Evolutionary conservation across 2,329 filamentous ascomycete genomes (phyloP), one percentile per base, ranked within the genome.

Genomic region (Teratosphaeria viscida): DNA sequence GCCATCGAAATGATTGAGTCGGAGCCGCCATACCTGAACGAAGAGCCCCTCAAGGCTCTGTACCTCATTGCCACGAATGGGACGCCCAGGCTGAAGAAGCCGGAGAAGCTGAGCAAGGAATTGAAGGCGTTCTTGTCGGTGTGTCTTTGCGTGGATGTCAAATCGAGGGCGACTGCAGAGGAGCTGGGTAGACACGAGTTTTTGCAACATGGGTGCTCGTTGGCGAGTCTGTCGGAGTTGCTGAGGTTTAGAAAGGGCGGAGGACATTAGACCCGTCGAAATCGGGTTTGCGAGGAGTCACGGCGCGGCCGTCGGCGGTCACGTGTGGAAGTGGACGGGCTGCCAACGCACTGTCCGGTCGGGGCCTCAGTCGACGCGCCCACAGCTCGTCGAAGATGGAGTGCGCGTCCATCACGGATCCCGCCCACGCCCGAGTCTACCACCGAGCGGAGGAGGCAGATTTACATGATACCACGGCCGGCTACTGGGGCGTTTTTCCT

Each of bases 1-100:
- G 92, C 94, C 27, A 97, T 99, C 70, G 94, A 99, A 77, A 96
- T 99, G 94, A 97, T 97, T 71, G 94, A 99, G 74, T 95, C 90
- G 19, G 94, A 99, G 75, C 94, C 94, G 5, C 94, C 94, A 0
- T 99, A 99, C 74, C 84, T 97, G 43, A 97, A 97, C 76, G 94
- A 97, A 76, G 92, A 97, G 75, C 94, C 94, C 0, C 83, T 99
- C 59, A 97, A 97, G 81, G 94, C 94, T 7, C 82, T 99, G 54
- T 99, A 96, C 74, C 83, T 99, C 63, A 99, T 99, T 72, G 94
- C 94, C 55, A 99, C 94, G 59, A 97, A 97, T 77, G 94, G 94
- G 66, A 97, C 94, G 2, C 94, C 94, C 26, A 86, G 91, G 60
- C 83, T 99, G 64, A 99, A 99, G 88, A 96, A 96, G 78, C 92